Percentiles rank a stretch among this genome's conserved stretches.
These are phyloP conservation scores for Mitragyna speciosa DNA, from an alignment of 257 asterid species.

Conservation along the genomic window DNA sequence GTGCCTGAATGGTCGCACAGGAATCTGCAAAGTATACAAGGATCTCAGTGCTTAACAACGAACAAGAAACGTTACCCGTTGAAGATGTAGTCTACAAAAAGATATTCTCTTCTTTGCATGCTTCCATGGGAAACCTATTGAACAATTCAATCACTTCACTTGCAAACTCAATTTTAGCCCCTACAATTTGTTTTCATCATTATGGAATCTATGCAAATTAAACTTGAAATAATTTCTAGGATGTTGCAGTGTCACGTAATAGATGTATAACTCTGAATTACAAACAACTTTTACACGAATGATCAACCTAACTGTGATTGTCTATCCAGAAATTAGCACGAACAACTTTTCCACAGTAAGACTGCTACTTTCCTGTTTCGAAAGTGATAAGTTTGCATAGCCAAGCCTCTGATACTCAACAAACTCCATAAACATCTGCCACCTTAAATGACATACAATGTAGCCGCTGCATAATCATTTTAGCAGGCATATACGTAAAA, in stretches of 20 bases:
- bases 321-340: neutral
- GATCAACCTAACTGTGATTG: neutral
- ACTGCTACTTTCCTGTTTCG: conserved; percentile 62
- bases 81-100: neutral
- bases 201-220: neutral
- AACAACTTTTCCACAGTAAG: neutral
- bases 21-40: conserved; percentile 56
- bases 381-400: conserved; percentile 59
- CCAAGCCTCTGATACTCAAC: conserved; percentile 83
- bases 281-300: neutral
- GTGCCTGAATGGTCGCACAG: conserved; percentile 93
- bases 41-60: neutral
- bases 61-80: neutral
- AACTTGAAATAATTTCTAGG: neutral
- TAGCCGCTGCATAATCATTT: conserved; percentile 47
- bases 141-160: neutral
- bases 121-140: neutral
- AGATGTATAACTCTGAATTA: neutral
- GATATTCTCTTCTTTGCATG: neutral
- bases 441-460: conserved; percentile 78
- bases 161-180: neutral
- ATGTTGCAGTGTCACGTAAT: neutral
- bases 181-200: neutral
- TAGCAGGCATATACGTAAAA: neutral
- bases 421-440: conserved; percentile 92